Evolutionary conservation across 2,329 filamentous ascomycete species (phyloP).

Genomic region (Pleurostoma richardsiae): DNA sequence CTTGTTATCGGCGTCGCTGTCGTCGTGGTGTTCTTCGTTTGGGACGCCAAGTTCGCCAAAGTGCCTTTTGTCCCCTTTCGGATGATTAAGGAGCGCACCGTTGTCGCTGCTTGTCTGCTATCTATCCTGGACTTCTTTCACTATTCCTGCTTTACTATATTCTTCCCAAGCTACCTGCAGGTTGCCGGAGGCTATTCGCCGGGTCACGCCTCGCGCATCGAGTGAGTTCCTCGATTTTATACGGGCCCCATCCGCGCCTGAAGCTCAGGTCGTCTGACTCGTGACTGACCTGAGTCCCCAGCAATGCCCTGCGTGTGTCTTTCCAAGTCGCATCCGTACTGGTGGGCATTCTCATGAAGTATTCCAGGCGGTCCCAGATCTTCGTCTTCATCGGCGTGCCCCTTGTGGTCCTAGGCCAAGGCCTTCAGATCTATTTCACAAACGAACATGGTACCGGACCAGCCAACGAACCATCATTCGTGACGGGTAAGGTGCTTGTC

Average conservation of each 20-base stretch:
- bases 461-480: conserved; percentile 25
- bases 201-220: conserved; percentile 28
- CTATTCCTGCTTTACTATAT: conserved; percentile 29
- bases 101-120: conserved; percentile 29
- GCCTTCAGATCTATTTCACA: not conserved
- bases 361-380: conserved; percentile 4
- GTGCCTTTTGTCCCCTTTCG: conserved; percentile 31
- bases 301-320: conserved; percentile 4
- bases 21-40: conserved; percentile 21
- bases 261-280: not conserved
- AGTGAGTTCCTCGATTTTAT: conserved; percentile 14
- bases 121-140: conserved; percentile 27
- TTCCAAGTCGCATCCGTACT: conserved; percentile 5
- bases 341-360: conserved; percentile 4
- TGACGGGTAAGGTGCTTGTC: conserved; percentile 43
- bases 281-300: not conserved
- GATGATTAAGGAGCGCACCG: conserved; percentile 28
- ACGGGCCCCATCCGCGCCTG: too few species aligned
- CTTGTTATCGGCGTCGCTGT: conserved; percentile 22
- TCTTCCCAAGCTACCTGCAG: conserved; percentile 34
- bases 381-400: not conserved
- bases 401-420: not conserved
- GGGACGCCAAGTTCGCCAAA: conserved; percentile 29
- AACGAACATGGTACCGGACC: not conserved
- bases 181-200: conserved; percentile 28